phyloP scores from a whole-genome alignment of 371 early-diverging fungal species.

The Mucor piriformis region DNA sequence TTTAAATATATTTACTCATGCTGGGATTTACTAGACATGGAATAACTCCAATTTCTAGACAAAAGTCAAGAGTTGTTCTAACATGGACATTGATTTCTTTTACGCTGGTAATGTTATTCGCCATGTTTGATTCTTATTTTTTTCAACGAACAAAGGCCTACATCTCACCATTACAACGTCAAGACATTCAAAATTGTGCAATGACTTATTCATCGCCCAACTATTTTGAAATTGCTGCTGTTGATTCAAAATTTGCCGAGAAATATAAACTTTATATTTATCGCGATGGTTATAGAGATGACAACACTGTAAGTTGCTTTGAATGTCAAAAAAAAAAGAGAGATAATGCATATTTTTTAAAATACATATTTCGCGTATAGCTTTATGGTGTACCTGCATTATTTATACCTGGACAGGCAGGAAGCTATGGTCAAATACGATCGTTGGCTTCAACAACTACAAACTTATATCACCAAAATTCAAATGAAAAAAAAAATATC shows the following conservation, averaged over 20 bases:
- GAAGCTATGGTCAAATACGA: conserved; percentile 85
- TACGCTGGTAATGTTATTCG: not conserved
- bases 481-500: conserved; percentile 37
- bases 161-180: conserved; percentile 14
- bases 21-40: conserved; percentile 9
- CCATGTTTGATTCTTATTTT: conserved; percentile 3
- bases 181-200: conserved; percentile 66
- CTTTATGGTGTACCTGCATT: conserved; percentile 74
- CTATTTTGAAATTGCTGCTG: conserved; percentile 57
- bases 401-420: conserved; percentile 95
- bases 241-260: conserved; percentile 52
- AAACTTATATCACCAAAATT: conserved; percentile 42
- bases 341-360: not conserved
- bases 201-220: conserved; percentile 85
- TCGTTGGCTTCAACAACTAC: conserved; percentile 77
- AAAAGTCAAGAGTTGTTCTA: not conserved
- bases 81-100: not conserved
- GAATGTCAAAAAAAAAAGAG: not conserved
- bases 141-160: not conserved
- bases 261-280: conserved; percentile 81
- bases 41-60: not conserved
- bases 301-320: conserved; percentile 17
- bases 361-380: conserved; percentile 4
- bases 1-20: not conserved
- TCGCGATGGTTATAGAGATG: conserved; percentile 64